Evolutionary conservation across 768 basidiomycete genomes (phyloP).

Genomic region (Aureoboletus auriporus): DNA sequence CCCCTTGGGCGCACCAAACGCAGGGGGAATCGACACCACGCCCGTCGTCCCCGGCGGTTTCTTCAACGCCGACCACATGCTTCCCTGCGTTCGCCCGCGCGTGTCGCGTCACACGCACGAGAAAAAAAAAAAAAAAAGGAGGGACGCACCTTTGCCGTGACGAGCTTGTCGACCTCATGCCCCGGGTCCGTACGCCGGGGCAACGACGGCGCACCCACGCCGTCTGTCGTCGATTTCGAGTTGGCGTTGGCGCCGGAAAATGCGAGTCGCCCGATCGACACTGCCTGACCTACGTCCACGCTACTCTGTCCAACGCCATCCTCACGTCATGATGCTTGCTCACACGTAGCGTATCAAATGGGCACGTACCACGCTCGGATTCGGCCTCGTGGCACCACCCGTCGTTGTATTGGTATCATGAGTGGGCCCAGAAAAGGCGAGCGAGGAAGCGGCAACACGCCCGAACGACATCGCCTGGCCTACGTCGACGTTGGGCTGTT

Average conservation of each 20-base stretch:
- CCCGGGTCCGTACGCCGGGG: conserved; percentile 12
- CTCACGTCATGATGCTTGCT: too few relatives aligned
- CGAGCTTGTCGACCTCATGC: conserved; percentile 24
- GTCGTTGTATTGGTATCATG: too few relatives aligned
- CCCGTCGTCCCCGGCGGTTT: conserved; percentile 33
- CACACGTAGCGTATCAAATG: too few relatives aligned
- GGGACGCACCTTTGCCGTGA: conserved; percentile 23
- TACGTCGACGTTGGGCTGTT: conserved; percentile 35
- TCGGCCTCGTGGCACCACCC: too few relatives aligned
- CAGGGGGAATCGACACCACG: conserved; percentile 34
- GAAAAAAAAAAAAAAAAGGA: not conserved
- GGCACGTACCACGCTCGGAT: too few relatives aligned
- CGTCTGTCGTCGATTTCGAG: too few relatives aligned
- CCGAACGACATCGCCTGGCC: conserved; percentile 37
- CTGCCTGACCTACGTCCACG: too few relatives aligned
- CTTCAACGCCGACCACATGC: conserved; percentile 22
- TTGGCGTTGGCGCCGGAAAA: too few relatives aligned
- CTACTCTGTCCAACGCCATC: too few relatives aligned
- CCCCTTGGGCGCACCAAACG: conserved; percentile 42
- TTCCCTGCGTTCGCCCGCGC: conserved; percentile 6
- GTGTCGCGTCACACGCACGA: too few relatives aligned
- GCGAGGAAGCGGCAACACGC: conserved; percentile 55
- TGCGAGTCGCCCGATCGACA: too few relatives aligned
- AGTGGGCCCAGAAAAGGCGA: conserved; percentile 33
- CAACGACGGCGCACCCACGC: too few relatives aligned